A percentile compares a stretch with the other conserved stretches of the same genome.
Conservation (phyloP, 2,329 filamentous ascomycete species). For the Calonectria pseudoreteaudii region DNA sequence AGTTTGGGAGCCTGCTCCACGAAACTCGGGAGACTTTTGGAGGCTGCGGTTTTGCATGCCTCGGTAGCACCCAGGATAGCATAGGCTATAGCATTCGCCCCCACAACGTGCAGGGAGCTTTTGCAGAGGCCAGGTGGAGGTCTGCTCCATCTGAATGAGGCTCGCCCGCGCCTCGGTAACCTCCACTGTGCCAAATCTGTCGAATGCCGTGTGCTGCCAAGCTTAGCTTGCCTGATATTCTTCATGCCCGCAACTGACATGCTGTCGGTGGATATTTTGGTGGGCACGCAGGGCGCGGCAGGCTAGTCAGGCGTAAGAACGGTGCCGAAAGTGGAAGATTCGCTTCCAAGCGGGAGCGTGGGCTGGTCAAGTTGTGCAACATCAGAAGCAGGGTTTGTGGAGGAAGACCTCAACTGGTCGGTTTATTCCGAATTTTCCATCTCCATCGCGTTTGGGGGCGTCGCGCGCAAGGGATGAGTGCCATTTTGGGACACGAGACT, state of each 20-base stretch:
- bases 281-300: slow-evolving; percentile 11
- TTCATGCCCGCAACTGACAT: background rate
- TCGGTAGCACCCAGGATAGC: slow-evolving; percentile 6
- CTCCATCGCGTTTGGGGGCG: slow-evolving; percentile 16
- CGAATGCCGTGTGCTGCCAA: background rate
- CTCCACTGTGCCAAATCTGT: background rate
- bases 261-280: background rate
- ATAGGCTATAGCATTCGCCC: background rate
- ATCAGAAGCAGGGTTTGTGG: slow-evolving; percentile 15
- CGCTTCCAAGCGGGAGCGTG: background rate
- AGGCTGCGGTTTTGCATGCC: background rate
- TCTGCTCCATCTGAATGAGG: slow-evolving; percentile 7
- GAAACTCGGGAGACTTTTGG: slow-evolving; percentile 8
- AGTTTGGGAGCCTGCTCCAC: background rate
- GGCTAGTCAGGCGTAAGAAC: slow-evolving; percentile 1
- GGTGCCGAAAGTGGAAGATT: slow-evolving; percentile 13
- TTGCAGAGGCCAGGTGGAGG: slow-evolving; percentile 2
- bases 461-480: slow-evolving; percentile 29
- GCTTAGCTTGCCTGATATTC: background rate
- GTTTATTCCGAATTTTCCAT: slow-evolving; percentile 24
- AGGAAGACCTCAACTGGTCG: slow-evolving; percentile 17
- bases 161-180: slow-evolving; percentile 9
- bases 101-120: background rate
- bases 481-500: slow-evolving; percentile 51
- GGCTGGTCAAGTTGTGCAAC: slow-evolving; percentile 22